Evolutionary conservation across 2,329 filamentous ascomycete species (phyloP), one percentile per base, ranked within the genome.

Genomic region (Pseudopithomyces chartarum): DNA sequence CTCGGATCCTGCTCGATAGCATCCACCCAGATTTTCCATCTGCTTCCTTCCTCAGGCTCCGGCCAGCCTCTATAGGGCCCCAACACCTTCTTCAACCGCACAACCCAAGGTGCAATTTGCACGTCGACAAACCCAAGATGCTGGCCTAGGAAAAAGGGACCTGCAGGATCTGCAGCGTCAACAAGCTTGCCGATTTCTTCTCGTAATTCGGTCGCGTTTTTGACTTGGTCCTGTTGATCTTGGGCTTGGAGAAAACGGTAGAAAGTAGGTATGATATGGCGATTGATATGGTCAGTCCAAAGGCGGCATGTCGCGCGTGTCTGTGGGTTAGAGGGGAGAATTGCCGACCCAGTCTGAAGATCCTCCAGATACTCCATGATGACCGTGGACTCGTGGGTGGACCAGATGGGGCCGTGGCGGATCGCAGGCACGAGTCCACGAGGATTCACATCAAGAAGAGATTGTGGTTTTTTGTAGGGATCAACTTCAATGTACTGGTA

Each of bases 321-420:
- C 66, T 89, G 87, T 1, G 90, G 81, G 67, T 88, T 83, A 0
- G 81, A 78, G 1, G 90, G 90, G 26, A 92, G 80, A 7, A 96
- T 78, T 6, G 85, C 76, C 4, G 82, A 78, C 1, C 85, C 85
- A 23, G 81, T 73, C 32, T 85, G 80, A 26, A 91, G 76, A 66
- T 96, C 92, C 68, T 96, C 92, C 34, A 95, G 83, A 86, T 96
- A 96, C 88, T 96, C 92, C 73, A 96, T 83, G 65, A 96, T 84
- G 2, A 96, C 88, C 1, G 85, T 86, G 66, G 90, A 94, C 71
- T 96, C 92, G 68, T 92, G 88, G 66, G 89, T 92, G 0, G 88
- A 87, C 90, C 91, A 96, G 59, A 91, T 86, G 54, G 72, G 73
- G 11, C 88, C 90, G 73, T 95, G 89, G 38, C 87, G 82, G 56